Percentiles rank a stretch among this genome's conserved stretches.
phyloP scores from a whole-genome alignment of 768 basidiomycete species.

The Xanthoconium stramineum region DNA sequence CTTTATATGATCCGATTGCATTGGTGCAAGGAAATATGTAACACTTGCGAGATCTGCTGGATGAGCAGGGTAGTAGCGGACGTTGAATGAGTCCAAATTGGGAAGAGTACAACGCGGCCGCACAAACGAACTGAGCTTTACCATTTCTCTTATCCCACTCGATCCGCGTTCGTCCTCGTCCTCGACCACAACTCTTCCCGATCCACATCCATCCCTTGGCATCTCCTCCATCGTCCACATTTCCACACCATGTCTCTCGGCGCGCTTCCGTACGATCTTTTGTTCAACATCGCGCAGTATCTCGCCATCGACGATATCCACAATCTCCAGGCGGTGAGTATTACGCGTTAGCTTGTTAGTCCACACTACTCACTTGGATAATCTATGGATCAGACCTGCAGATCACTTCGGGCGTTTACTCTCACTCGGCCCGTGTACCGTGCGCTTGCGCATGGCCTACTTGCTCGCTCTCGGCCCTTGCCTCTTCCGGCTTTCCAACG shows the following conservation, averaged over 20 bases:
- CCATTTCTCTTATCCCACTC: constrained; percentile 15
- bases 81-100: constrained; percentile 5
- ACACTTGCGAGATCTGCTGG: too few relatives aligned
- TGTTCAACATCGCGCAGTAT: constrained; percentile 64
- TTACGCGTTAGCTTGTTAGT: neutral
- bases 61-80: neutral
- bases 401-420: constrained; percentile 56
- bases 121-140: constrained; percentile 5
- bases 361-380: neutral
- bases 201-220: constrained; percentile 5
- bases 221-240: neutral
- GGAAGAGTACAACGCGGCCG: constrained; percentile 5
- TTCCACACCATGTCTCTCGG: constrained; percentile 30
- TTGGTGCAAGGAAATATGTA: too few relatives aligned
- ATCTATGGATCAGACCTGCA: constrained; percentile 48
- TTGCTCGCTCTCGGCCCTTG: constrained; percentile 63
- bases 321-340: constrained; percentile 57
- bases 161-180: constrained; percentile 7
- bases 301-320: constrained; percentile 61
- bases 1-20: too few relatives aligned
- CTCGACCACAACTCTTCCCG: neutral
- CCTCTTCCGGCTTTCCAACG: constrained; percentile 70
- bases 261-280: constrained; percentile 64
- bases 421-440: constrained; percentile 68
- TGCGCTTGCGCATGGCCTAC: constrained; percentile 57